These are phyloP conservation scores for Apostasia ramifera DNA, from an alignment of 106 monocot species.

Conservation along the genomic window DNA sequence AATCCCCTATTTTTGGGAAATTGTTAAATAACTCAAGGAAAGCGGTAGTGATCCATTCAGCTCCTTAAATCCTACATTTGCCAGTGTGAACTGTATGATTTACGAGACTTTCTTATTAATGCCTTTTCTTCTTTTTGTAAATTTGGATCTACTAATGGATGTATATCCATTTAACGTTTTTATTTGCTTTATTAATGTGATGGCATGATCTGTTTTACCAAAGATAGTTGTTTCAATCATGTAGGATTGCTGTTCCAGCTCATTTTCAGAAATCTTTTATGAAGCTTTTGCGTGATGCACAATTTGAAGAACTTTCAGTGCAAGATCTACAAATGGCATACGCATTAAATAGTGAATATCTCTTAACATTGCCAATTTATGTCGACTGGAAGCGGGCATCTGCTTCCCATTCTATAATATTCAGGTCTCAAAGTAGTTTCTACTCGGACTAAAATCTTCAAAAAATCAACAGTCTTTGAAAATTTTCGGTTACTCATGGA, in stretches of 20 bases:
- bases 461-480: neutral
- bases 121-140: no score
- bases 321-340: conserved; percentile 71
- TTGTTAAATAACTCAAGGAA: no score
- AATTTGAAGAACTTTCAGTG: conserved; percentile 91
- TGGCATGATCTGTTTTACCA: neutral
- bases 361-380: conserved; percentile 89
- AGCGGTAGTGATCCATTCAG: no score
- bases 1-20: no score
- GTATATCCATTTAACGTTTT: no score
- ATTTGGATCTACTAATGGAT: no score
- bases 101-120: no score
- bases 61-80: no score
- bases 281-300: conserved; percentile 75
- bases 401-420: conserved; percentile 88
- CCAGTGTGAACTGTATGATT: no score
- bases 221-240: conserved; percentile 8
- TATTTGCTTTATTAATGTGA: neutral
- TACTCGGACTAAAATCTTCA: neutral
- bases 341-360: conserved; percentile 83
- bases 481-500: conserved; percentile 1
- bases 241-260: conserved; percentile 52
- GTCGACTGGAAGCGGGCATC: conserved; percentile 94
- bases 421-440: conserved; percentile 42
- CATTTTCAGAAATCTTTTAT: conserved; percentile 76